phyloP scores from a whole-genome alignment of 306 rosid genomes.

The Nissolia schottii region DNA sequence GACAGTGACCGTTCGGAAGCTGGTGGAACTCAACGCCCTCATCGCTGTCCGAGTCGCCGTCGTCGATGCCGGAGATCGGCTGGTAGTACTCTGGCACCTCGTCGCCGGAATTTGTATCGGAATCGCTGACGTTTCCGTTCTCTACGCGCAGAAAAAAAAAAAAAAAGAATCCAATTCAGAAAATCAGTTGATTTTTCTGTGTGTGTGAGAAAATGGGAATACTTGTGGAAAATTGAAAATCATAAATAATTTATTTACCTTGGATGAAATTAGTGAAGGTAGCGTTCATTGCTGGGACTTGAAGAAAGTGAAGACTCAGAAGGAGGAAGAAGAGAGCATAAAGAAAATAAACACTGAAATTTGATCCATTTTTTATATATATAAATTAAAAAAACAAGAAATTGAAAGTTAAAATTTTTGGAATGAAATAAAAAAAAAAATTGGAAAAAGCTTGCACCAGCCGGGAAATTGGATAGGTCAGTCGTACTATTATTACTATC shows the following conservation, averaged over 20 bases:
- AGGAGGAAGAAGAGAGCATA: too few relatives aligned
- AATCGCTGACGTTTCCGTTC: slow-evolving; percentile 63
- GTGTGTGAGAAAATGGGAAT: background rate
- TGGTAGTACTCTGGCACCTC: slow-evolving; percentile 54
- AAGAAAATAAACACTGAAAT: background rate
- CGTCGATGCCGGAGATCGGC: slow-evolving; percentile 59
- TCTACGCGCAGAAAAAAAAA: slow-evolving; percentile 22
- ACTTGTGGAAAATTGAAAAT: background rate
- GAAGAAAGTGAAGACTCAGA: background rate
- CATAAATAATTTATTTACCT: slow-evolving; percentile 32
- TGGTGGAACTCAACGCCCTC: slow-evolving; percentile 19
- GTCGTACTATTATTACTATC: too few relatives aligned
- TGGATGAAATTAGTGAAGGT: slow-evolving; percentile 31
- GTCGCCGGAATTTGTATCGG: slow-evolving; percentile 60
- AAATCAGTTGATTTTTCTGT: background rate
- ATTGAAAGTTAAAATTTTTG: background rate
- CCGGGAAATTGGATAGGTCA: too few relatives aligned
- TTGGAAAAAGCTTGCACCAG: slow-evolving; percentile 40
- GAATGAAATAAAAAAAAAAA: background rate
- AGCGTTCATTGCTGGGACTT: slow-evolving; percentile 39
- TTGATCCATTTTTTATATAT: background rate
- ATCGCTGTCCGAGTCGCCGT: slow-evolving; percentile 42
- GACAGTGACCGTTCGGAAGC: slow-evolving; percentile 44
- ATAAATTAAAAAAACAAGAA: background rate
- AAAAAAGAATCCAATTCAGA: background rate